These are phyloP conservation scores for Perkinsus marinus DNA, from an alignment of 169 alveolate genomes.

Conservation along the genomic window DNA sequence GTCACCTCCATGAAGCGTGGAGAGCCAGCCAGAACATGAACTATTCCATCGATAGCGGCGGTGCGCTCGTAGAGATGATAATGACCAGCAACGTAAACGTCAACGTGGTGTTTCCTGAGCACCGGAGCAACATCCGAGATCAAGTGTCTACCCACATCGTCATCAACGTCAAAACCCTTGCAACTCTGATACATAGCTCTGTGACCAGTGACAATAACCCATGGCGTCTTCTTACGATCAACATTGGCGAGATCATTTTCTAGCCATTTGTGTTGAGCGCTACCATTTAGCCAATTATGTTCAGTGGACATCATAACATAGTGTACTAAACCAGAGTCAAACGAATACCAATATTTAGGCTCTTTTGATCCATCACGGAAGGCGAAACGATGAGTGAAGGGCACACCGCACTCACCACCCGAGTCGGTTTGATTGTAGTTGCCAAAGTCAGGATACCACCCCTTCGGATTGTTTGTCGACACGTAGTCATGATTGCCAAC, in stretches of 20 bases:
- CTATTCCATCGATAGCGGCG: neutral
- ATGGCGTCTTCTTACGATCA: neutral
- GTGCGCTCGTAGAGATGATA: neutral
- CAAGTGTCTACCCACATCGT: neutral
- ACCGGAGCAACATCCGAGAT: neutral
- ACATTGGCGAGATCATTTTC: neutral
- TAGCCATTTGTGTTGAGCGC: neutral
- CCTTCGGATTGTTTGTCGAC: neutral
- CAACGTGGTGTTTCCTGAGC: neutral
- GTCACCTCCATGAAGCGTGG: neutral
- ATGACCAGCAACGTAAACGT: neutral
- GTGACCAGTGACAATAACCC: neutral
- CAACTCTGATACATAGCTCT: neutral
- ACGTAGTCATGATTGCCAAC: neutral
- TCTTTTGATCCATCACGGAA: neutral
- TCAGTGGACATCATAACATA: neutral
- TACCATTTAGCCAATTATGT: neutral
- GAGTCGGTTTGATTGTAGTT: neutral
- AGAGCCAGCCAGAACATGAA: neutral
- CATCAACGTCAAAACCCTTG: neutral
- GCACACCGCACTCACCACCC: neutral
- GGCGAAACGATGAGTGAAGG: neutral
- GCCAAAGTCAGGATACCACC: neutral
- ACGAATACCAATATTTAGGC: neutral
- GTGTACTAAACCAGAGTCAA: neutral